Evolutionary conservation across 306 rosid genomes (phyloP).

Genomic region (Prunus persica): DNA sequence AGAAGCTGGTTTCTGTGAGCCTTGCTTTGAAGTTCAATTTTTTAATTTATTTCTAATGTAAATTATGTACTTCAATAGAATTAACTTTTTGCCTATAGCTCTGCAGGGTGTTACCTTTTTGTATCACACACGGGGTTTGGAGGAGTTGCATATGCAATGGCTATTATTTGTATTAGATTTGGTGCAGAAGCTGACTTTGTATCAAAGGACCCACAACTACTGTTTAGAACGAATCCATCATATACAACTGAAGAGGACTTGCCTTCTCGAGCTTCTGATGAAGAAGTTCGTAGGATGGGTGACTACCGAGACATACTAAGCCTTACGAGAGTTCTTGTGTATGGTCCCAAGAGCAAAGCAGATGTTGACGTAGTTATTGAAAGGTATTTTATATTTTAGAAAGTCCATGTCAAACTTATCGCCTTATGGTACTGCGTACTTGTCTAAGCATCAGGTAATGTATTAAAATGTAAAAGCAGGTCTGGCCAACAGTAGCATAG

Average conservation of each 20-base stretch:
- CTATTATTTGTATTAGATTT: slow-evolving; percentile 65
- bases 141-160: slow-evolving; percentile 89
- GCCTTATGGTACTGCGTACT: neutral
- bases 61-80: slow-evolving; percentile 20
- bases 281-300: slow-evolving; percentile 71
- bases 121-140: slow-evolving; percentile 94
- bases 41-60: slow-evolving; percentile 4
- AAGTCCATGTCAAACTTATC: neutral
- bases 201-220: slow-evolving; percentile 41
- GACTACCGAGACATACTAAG: slow-evolving; percentile 91
- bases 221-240: slow-evolving; percentile 30
- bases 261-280: slow-evolving; percentile 50
- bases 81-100: slow-evolving; percentile 36
- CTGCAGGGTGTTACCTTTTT: slow-evolving; percentile 80
- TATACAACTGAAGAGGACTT: slow-evolving; percentile 34
- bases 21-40: slow-evolving; percentile 9
- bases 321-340: slow-evolving; percentile 79
- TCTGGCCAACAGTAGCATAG: neutral
- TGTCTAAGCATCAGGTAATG: neutral
- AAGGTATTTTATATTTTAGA: slow-evolving; percentile 45
- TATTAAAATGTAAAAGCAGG: neutral
- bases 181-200: slow-evolving; percentile 47
- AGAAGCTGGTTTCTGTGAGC: too few relatives aligned
- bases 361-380: slow-evolving; percentile 77
- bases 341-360: slow-evolving; percentile 90